Conservation (phyloP, 73 alveolate genomes). For the Blepharisma stoltei region DNA sequence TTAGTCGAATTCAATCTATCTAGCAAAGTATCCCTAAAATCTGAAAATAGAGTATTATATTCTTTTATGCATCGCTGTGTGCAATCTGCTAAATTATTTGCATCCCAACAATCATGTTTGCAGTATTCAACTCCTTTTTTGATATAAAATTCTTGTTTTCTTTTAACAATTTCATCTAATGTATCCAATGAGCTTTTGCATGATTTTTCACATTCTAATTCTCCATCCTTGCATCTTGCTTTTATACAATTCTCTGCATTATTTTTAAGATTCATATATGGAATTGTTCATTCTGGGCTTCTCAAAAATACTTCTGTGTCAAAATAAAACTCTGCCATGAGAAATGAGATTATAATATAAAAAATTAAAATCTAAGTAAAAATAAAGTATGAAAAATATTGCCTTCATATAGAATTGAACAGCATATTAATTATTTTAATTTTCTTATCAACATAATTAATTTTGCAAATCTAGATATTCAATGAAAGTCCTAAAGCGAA, state of each 20-base stretch:
- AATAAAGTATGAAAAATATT: too few relatives aligned
- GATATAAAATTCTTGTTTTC: conserved; percentile 7
- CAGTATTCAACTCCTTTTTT: conserved; percentile 27
- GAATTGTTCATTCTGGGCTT: neutral
- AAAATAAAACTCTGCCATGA: conserved; percentile 19
- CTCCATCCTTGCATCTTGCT: neutral
- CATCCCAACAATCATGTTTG: conserved; percentile 13
- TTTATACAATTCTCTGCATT: neutral
- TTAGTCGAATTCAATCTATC: neutral
- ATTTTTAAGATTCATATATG: neutral
- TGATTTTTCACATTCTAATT: neutral
- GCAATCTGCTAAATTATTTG: neutral
- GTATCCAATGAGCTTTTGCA: neutral
- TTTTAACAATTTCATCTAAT: neutral
- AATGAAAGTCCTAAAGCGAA: too few relatives aligned
- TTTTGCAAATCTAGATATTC: too few relatives aligned
- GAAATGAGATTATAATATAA: too few relatives aligned
- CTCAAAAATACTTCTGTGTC: neutral
- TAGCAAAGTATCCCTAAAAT: neutral
- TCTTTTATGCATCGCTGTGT: conserved; percentile 1
- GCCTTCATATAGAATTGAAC: too few relatives aligned
- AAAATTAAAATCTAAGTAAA: too few relatives aligned
- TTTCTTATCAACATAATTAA: too few relatives aligned
- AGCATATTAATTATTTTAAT: too few relatives aligned
- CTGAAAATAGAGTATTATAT: neutral